Base-by-base conservation (phyloP, 495 filamentous ascomycete species). In the Neurospora sp. region DNA sequence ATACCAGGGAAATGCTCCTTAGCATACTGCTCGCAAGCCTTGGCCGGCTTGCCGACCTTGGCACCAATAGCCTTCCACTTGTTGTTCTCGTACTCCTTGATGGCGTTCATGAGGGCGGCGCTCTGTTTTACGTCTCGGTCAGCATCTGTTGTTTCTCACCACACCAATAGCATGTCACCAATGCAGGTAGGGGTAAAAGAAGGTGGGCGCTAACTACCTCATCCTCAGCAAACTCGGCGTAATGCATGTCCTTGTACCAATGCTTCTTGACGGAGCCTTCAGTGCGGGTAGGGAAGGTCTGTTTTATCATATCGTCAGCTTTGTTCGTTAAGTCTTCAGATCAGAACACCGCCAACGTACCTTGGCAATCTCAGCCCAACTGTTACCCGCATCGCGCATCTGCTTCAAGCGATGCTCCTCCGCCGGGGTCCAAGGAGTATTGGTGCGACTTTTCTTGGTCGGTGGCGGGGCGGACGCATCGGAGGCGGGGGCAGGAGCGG, bases 201-300 rank as follows among this genome's bases (percentile, higher is more conserved):
- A 40, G 71, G 70, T 69, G 39, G 61, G 71, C 71, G 71, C 70
- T 73, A 83, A 83, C 80, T 87, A 97, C 94, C 89, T 99, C 96
- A 77, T 99, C 94, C 86, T 98, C 96, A 68, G 92, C 96, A 78
- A 99, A 99, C 79, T 99, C 96, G 71, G 96, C 96, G 81, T 99
- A 98, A 78, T 99, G 96, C 96, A 99, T 99, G 78, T 98, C 96
- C 88, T 99, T 99, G 81, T 99, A 99, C 96, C 96, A 99, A 81
- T 99, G 96, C 84, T 99, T 99, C 87, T 99, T 99, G 12, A 99
- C 96, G 78, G 94, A 97, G 20, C 96, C 96, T 81, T 99, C 96
- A 31, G 96, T 99, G 75, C 96, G 87, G 20, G 88, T 89, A 18
- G 96, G 96, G 81, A 99, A 99, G 11, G 91, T 94, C 93, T 96